Evolutionary conservation across 768 basidiomycete genomes (phyloP).

Genomic region (Lentinula lateritia): DNA sequence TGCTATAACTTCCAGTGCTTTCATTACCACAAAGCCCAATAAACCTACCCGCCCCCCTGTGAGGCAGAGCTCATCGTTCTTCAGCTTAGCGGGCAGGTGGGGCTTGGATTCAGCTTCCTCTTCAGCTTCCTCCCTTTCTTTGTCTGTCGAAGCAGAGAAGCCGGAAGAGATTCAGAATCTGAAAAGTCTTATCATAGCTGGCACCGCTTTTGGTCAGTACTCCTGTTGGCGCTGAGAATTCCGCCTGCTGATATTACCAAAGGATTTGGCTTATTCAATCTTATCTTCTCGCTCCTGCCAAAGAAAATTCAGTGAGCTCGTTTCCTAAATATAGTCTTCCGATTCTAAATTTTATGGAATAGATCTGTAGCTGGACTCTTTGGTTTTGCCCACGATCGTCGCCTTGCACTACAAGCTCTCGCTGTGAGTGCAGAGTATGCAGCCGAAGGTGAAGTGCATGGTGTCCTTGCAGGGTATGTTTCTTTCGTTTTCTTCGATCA

Average conservation of each 20-base stretch:
- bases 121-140: constrained; percentile 31
- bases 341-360: background rate
- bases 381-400: constrained; percentile 72
- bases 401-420: constrained; percentile 62
- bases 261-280: constrained; percentile 70
- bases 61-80: constrained; percentile 1
- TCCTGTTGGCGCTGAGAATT: background rate
- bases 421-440: constrained; percentile 47
- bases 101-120: constrained; percentile 16
- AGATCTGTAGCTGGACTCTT: constrained; percentile 72
- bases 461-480: constrained; percentile 68
- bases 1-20: constrained; percentile 12
- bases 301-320: constrained; percentile 56
- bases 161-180: constrained; percentile 25
- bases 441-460: constrained; percentile 62
- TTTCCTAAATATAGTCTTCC: background rate
- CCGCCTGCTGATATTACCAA: background rate
- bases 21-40: constrained; percentile 7
- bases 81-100: constrained; percentile 21
- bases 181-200: constrained; percentile 70
- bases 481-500: background rate
- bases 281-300: constrained; percentile 73
- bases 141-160: constrained; percentile 11
- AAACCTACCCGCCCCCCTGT: constrained; percentile 14
- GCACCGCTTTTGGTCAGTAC: constrained; percentile 67